These are phyloP conservation scores for Exserohilum turcica DNA, from an alignment of 2,329 filamentous ascomycete genomes.

Conservation along the genomic window DNA sequence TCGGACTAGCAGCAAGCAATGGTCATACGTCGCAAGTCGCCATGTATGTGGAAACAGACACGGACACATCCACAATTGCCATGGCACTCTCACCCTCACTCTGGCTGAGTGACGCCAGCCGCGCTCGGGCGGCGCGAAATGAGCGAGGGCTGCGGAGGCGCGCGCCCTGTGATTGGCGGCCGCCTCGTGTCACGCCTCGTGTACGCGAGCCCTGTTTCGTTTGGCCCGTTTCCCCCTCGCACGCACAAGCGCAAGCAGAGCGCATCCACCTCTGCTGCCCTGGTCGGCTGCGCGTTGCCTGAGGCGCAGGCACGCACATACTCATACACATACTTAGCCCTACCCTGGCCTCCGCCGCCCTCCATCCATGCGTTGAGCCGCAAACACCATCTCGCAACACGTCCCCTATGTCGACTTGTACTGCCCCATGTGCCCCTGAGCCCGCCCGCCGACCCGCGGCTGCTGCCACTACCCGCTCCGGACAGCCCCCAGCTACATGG, in stretches of 20 bases:
- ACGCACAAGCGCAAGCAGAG: no score
- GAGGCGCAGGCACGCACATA: not conserved
- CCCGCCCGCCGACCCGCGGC: not conserved
- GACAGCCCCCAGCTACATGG: not conserved
- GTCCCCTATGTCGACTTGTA: not conserved
- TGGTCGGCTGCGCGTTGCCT: constrained; percentile 2
- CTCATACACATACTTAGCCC: not conserved
- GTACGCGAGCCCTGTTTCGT: not conserved
- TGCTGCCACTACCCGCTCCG: not conserved
- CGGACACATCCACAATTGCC: not conserved
- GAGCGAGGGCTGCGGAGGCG: constrained; percentile 25
- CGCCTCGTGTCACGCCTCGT: constrained; percentile 1
- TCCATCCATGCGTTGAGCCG: not conserved
- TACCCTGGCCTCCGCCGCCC: not conserved
- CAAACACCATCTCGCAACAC: not conserved
- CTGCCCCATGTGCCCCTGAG: not conserved
- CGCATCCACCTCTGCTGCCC: no score
- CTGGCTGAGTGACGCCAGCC: not conserved
- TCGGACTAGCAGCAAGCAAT: no score
- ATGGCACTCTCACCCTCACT: not conserved
- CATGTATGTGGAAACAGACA: not conserved
- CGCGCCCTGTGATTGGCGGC: constrained; percentile 23
- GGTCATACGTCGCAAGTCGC: no score
- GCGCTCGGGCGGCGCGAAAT: constrained; percentile 16
- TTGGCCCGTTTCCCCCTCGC: not conserved